Evolutionary conservation across 2,329 filamentous ascomycete species (phyloP), one percentile per base, ranked within the genome.

Genomic region (Aspergillus cejpii): DNA sequence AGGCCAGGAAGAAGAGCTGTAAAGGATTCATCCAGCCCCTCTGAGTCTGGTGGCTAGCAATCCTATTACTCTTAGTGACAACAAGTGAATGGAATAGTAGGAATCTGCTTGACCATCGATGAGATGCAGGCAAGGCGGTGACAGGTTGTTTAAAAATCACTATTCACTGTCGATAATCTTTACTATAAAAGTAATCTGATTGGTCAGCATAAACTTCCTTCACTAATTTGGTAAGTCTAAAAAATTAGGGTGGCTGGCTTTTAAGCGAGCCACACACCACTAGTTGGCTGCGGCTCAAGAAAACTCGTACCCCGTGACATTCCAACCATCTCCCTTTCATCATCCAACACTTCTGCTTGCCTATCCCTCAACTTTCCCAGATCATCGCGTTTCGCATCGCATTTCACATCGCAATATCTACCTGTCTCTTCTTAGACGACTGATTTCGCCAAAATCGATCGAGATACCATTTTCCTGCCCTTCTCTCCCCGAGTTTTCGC

Each of bases 351-450:
- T 47, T n/a, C 53, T 54, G 47, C 52, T 51, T 46, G 39, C 47
- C 51, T 59, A 59, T 60, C 63, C 50, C 53, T 56, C 62, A 61
- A 58, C 57, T 43, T 51, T 56, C 48, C 23, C 49, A 61, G 55
- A 61, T 60, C 64, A 69, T 70, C 68, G 67, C 63, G 63, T 65
- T 55, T n/a, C n/a, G n/a, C n/a, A n/a, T n/a, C n/a, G n/a, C n/a
- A n/a, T n/a, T n/a, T 55, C 49, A 47, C 61, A 65, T 69, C 65
- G 66, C 65, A 67, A 65, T 66, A 63, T 64, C 53, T 34, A 34
- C 31, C 31, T 34, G 15, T 34, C 31, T 59, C 59, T 59, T 58
- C 52, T 49, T 48, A 51, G 53, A 46, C 45, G 47, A 37, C 39
- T 50, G 38, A 49, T 48, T 44, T 62, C 60, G 55, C 53, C 56